These are phyloP conservation scores for Starmera dryadoides DNA, from an alignment of 805 yeast species.

Conservation along the genomic window DNA sequence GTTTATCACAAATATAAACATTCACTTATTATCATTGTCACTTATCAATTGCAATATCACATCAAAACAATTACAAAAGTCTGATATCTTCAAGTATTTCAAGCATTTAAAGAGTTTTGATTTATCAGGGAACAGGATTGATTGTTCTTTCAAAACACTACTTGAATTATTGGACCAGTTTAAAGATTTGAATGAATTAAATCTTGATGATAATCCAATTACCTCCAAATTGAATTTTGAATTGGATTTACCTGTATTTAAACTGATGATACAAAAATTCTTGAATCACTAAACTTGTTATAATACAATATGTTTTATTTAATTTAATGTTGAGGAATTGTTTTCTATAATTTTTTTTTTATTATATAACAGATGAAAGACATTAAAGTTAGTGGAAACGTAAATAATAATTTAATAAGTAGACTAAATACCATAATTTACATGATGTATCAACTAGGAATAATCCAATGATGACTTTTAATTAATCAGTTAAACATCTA, in stretches of 20 bases:
- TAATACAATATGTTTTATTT: too few relatives aligned
- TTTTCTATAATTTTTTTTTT: too few relatives aligned
- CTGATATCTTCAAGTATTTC: neutral
- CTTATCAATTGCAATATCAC: neutral
- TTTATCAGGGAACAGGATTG: slow-evolving; percentile 9
- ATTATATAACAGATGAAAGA: too few relatives aligned
- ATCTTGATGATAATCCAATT: slow-evolving; percentile 6
- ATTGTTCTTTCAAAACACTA: slow-evolving; percentile 4
- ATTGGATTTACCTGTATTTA: slow-evolving; percentile 5
- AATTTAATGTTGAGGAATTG: too few relatives aligned
- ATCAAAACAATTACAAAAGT: neutral
- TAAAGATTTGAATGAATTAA: neutral
- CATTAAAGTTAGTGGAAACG: too few relatives aligned
- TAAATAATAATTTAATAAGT: too few relatives aligned
- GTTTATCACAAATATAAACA: neutral
- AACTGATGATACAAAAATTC: slow-evolving; percentile 4
- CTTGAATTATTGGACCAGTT: slow-evolving; percentile 3
- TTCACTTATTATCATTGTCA: neutral
- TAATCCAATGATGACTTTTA: too few relatives aligned
- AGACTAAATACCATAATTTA: too few relatives aligned
- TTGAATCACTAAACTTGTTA: too few relatives aligned
- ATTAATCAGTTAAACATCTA: too few relatives aligned
- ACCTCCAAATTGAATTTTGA: slow-evolving; percentile 3
- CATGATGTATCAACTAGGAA: too few relatives aligned
- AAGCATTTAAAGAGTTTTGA: slow-evolving; percentile 1